These are phyloP conservation scores for Vitis hybrid DNA, from an alignment of 177 flowering plant species.

Conservation along the genomic window DNA sequence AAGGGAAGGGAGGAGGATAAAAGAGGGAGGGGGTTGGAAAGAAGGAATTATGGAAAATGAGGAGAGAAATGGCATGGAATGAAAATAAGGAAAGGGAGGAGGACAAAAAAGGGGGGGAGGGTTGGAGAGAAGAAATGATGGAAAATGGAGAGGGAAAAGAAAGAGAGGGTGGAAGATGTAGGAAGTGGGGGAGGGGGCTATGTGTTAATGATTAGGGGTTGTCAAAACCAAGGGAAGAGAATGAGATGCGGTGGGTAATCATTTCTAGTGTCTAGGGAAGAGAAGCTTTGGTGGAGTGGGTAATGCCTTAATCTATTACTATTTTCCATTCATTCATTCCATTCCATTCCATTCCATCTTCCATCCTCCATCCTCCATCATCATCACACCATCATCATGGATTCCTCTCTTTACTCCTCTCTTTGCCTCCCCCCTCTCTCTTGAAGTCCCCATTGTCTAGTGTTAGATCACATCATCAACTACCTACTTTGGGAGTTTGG, in stretches of 20 bases:
- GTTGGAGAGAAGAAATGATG: not conserved
- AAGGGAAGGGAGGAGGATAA: too few species aligned
- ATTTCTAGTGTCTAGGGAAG: conserved; percentile 31
- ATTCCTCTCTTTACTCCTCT: conserved; percentile 12
- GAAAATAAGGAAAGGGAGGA: not conserved
- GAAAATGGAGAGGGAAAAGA: conserved; percentile 18
- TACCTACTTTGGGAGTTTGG: too few species aligned
- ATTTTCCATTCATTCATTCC: too few species aligned
- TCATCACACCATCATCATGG: conserved; percentile 19
- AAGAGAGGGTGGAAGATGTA: conserved; percentile 8
- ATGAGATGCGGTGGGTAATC: conserved; percentile 32
- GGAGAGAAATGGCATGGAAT: not conserved
- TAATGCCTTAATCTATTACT: not conserved
- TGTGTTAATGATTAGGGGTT: conserved; percentile 36
- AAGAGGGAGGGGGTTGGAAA: too few species aligned
- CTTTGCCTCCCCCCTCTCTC: too few species aligned
- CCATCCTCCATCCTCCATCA: not conserved
- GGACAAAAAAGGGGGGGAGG: too few species aligned
- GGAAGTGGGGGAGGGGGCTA: not conserved
- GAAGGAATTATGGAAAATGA: not conserved
- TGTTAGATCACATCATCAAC: too few species aligned
- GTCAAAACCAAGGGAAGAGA: conserved; percentile 26
- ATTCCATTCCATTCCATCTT: too few species aligned
- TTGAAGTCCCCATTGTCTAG: too few species aligned
- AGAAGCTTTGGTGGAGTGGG: conserved; percentile 14